phyloP scores from a whole-genome alignment of 805 yeast genomes.

The Teunomyces barrocoloradensis region DNA sequence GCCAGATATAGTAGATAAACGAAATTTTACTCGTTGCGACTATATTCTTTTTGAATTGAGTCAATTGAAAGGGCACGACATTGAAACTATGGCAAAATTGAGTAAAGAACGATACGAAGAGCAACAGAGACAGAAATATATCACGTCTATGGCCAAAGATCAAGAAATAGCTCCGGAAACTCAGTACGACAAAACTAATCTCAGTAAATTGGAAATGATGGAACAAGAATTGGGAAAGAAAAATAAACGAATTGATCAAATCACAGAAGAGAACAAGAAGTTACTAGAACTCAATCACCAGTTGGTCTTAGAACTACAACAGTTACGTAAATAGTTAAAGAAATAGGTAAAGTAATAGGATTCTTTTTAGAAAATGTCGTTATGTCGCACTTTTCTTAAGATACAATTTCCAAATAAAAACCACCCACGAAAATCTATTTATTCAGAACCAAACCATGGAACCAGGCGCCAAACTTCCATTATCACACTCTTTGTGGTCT shows the following conservation, averaged over 20 bases:
- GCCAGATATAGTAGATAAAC: neutral
- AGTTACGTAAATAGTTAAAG: neutral
- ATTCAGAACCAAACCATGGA: conserved; percentile 22
- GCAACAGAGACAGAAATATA: conserved; percentile 6
- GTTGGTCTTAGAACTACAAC: conserved; percentile 11
- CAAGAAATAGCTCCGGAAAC: conserved; percentile 6
- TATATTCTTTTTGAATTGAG: conserved; percentile 21
- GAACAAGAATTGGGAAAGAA: conserved; percentile 22
- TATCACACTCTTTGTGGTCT: conserved; percentile 93
- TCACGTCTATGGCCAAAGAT: conserved; percentile 1
- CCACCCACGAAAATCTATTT: neutral
- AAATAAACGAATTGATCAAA: conserved; percentile 19
- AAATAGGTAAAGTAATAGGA: too few relatives aligned
- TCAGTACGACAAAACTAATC: conserved; percentile 14
- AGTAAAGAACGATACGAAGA: conserved; percentile 20
- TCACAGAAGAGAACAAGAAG: conserved; percentile 26
- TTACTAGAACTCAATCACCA: conserved; percentile 32
- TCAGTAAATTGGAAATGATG: conserved; percentile 14
- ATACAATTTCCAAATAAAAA: neutral
- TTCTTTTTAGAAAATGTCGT: neutral
- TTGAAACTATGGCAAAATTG: conserved; percentile 21
- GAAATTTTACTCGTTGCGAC: conserved; percentile 5
- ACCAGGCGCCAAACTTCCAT: conserved; percentile 46
- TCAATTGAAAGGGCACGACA: conserved; percentile 17
- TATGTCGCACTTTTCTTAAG: neutral